These are phyloP conservation scores for Castanea crenata DNA, from an alignment of 306 rosid species.

Conservation along the genomic window DNA sequence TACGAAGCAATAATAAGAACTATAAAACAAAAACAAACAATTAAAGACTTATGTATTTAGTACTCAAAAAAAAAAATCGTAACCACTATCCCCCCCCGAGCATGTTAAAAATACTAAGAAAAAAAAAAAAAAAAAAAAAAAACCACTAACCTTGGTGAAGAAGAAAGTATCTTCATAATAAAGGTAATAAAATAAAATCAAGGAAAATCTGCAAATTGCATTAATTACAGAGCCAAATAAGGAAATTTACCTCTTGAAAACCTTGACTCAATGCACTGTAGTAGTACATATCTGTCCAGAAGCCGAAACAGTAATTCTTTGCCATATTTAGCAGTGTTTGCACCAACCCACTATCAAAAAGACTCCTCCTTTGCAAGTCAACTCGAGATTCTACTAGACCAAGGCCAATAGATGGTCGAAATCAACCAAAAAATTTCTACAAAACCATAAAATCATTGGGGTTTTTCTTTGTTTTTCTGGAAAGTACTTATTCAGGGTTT, in stretches of 20 bases:
- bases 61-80: not conserved
- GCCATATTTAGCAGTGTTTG: conserved; percentile 26
- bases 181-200: conserved; percentile 12
- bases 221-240: conserved; percentile 22
- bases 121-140: no score
- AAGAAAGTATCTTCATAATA: not conserved
- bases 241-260: conserved; percentile 21
- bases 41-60: not conserved
- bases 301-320: conserved; percentile 26
- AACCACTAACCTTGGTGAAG: conserved; percentile 9
- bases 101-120: no score
- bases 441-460: not conserved
- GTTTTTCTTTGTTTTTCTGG: not conserved
- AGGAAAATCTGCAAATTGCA: conserved; percentile 3
- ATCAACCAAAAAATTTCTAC: not conserved
- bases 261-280: conserved; percentile 5
- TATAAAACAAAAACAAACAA: not conserved
- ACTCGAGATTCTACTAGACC: not conserved
- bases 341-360: not conserved
- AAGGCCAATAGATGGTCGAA: not conserved
- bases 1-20: conserved; percentile 20
- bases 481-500: not conserved
- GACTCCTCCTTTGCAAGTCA: conserved; percentile 5
- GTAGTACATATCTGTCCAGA: conserved; percentile 13
- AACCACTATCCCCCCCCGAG: not conserved